Evolutionary conservation across 441 rosid species (phyloP).

Genomic region (Gossypium davidsonii): DNA sequence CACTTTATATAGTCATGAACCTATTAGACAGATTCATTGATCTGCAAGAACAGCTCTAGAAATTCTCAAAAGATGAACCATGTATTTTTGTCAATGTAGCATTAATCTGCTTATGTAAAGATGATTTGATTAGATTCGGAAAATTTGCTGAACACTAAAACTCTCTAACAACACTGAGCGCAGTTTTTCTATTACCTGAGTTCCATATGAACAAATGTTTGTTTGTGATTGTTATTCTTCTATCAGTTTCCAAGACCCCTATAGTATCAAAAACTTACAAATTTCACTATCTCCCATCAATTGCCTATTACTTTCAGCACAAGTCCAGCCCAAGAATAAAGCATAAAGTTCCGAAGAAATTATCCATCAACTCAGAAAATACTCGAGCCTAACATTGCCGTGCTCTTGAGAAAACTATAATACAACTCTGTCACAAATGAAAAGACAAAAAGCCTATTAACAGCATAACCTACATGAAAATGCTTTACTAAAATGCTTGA

Average conservation of each 20-base stretch:
- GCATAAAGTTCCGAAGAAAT: neutral
- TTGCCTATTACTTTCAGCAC: neutral
- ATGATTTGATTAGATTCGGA: neutral
- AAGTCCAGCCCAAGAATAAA: slow-evolving; percentile 1
- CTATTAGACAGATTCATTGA: neutral
- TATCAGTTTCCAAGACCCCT: neutral
- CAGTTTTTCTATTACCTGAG: neutral
- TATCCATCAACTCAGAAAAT: neutral
- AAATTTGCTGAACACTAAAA: neutral
- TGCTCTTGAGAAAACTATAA: neutral
- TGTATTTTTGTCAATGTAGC: neutral
- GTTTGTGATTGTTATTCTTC: neutral
- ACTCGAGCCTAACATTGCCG: neutral
- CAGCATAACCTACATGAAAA: neutral
- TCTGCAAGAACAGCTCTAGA: neutral
- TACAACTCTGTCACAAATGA: neutral
- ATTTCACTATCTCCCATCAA: neutral
- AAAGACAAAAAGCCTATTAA: neutral
- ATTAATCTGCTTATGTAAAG: neutral
- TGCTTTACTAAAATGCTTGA: neutral
- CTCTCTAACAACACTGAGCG: neutral
- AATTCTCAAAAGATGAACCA: neutral
- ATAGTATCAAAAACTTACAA: neutral
- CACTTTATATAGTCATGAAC: neutral
- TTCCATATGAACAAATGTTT: neutral